These are phyloP conservation scores for Fusarium sp. DNA, from an alignment of 2,329 filamentous ascomycete genomes.

Conservation along the genomic window DNA sequence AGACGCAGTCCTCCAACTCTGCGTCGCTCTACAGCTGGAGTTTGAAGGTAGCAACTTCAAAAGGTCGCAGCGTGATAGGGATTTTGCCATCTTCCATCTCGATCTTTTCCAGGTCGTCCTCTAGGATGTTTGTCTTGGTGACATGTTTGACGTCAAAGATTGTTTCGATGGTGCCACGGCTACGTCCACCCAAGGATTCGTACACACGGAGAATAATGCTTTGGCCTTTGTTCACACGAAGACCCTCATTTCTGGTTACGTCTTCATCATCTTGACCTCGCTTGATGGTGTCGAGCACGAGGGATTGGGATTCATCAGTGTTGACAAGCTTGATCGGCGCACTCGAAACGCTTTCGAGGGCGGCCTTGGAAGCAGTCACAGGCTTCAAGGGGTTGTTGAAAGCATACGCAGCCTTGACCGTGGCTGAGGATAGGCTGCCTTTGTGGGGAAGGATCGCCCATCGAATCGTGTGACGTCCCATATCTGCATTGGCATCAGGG, in stretches of 20 bases:
- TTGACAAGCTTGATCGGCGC: conserved; percentile 75
- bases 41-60: conserved; percentile 87
- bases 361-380: conserved; percentile 47
- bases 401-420: conserved; percentile 85
- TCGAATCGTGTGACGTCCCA: conserved; percentile 87
- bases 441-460: conserved; percentile 92
- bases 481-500: conserved; percentile 92
- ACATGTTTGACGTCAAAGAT: conserved; percentile 79
- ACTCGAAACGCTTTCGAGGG: conserved; percentile 44
- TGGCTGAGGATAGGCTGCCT: conserved; percentile 76
- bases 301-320: conserved; percentile 63
- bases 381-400: conserved; percentile 84
- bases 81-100: conserved; percentile 63
- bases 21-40: conserved; percentile 61
- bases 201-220: conserved; percentile 89
- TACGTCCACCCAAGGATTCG: conserved; percentile 86
- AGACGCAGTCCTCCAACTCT: conserved; percentile 45
- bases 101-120: conserved; percentile 83
- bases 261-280: conserved; percentile 90
- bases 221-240: conserved; percentile 75
- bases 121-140: conserved; percentile 86
- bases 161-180: conserved; percentile 76
- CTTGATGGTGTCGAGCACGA: conserved; percentile 92
- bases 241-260: conserved; percentile 69
- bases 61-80: conserved; percentile 76